These are phyloP conservation scores for Vinca minor DNA, from an alignment of 257 asterid genomes.

Conservation along the genomic window DNA sequence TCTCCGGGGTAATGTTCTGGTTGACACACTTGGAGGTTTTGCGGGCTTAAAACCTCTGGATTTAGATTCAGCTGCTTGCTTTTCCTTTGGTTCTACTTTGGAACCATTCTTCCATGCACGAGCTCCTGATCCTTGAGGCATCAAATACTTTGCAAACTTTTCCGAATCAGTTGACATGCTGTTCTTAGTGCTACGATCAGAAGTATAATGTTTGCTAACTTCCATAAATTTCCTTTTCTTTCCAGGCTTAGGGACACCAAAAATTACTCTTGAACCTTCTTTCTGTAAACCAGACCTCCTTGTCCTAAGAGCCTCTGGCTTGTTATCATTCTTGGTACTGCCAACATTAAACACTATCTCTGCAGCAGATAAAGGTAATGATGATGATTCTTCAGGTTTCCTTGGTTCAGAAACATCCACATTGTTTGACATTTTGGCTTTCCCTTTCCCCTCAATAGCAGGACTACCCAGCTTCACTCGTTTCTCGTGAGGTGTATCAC, in stretches of 20 bases:
- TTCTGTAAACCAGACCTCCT: conserved; percentile 68
- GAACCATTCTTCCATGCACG: conserved; percentile 44
- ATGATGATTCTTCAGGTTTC: conserved; percentile 35
- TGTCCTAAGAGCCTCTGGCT: conserved; percentile 42
- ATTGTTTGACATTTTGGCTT: conserved; percentile 29
- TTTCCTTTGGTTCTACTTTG: conserved; percentile 52
- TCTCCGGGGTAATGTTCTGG: conserved; percentile 45
- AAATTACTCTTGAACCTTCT: conserved; percentile 66
- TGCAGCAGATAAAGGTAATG: conserved; percentile 48
- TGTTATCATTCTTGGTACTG: conserved; percentile 40
- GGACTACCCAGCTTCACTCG: conserved; percentile 59
- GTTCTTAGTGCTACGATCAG: conserved; percentile 42
- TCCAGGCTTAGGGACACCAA: conserved; percentile 92
- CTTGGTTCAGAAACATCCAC: conserved; percentile 32
- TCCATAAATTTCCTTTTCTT: conserved; percentile 94
- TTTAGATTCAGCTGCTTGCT: conserved; percentile 45
- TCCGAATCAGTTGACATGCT: conserved; percentile 43
- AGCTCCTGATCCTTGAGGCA: conserved; percentile 57
- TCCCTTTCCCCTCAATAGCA: too few species aligned
- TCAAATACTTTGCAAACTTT: conserved; percentile 43
- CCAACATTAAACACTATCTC: conserved; percentile 63
- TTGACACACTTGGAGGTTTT: conserved; percentile 52
- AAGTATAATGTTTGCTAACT: conserved; percentile 81
- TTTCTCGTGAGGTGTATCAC: conserved; percentile 77
- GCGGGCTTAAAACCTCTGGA: conserved; percentile 45